Evolutionary conservation across 2,329 filamentous ascomycete species (phyloP).

Genomic region (Colletotrichum horii): DNA sequence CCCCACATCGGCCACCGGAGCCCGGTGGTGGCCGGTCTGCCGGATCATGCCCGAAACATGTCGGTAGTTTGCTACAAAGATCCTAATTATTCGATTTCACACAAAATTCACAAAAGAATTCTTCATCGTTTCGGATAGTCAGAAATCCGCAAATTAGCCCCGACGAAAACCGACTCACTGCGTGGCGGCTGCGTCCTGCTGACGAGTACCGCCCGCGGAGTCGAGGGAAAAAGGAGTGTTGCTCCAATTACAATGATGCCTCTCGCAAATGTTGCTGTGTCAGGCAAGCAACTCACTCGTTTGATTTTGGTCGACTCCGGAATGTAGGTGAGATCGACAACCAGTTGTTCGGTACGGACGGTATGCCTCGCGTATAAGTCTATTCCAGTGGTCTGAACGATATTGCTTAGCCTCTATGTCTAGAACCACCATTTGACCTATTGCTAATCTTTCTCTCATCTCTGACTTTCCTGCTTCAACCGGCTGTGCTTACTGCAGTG

Average conservation of each 20-base stretch:
- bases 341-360: accelerated
- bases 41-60: background rate
- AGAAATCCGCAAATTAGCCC: accelerated
- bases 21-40: background rate
- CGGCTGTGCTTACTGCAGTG: too few relatives aligned
- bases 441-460: background rate
- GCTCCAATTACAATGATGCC: too few relatives aligned
- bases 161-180: accelerated
- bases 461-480: accelerated
- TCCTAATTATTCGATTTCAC: accelerated
- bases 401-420: background rate
- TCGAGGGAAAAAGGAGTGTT: too few relatives aligned
- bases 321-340: background rate
- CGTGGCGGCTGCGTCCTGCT: background rate
- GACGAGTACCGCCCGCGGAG: accelerated
- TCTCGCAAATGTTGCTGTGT: background rate
- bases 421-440: background rate
- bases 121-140: accelerated
- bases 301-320: accelerated
- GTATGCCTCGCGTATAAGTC: background rate
- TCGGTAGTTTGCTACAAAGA: background rate
- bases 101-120: accelerated
- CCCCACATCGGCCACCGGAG: background rate
- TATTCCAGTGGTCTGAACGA: background rate
- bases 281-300: accelerated